These are phyloP conservation scores for Bidens hawaiensis DNA, from an alignment of 140 eudicot species.

Conservation along the genomic window DNA sequence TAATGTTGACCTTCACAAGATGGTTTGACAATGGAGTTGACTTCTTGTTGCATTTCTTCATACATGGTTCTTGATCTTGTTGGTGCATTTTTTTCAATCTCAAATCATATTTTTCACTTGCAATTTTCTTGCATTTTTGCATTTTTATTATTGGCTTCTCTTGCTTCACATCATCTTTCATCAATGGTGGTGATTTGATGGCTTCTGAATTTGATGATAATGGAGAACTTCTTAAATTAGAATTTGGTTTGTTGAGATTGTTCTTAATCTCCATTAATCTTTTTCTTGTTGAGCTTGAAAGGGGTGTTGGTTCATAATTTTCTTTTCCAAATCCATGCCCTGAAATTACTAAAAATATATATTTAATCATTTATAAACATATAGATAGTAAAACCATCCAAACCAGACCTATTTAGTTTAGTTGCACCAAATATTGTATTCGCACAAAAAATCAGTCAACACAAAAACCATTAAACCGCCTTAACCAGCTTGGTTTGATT, in stretches of 20 bases:
- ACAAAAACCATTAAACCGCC: no score
- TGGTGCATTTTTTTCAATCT: constrained; percentile 40
- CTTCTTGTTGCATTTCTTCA: constrained; percentile 50
- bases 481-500: no score
- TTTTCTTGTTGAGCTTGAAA: constrained; percentile 48
- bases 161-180: constrained; percentile 23
- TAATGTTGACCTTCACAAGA: constrained; percentile 43
- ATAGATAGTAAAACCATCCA: no score
- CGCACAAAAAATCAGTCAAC: no score
- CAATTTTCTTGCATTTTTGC: constrained; percentile 29
- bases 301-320: constrained; percentile 14
- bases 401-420: no score
- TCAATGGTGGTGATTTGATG: constrained; percentile 4
- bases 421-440: no score
- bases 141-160: constrained; percentile 10
- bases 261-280: constrained; percentile 44
- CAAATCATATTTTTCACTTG: constrained; percentile 32
- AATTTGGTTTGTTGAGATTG: constrained; percentile 24
- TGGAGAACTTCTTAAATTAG: constrained; percentile 22
- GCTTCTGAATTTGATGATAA: constrained; percentile 6
- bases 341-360: not conserved
- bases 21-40: constrained; percentile 69
- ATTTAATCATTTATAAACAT: not conserved
- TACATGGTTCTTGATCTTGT: constrained; percentile 54
- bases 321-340: constrained; percentile 18